phyloP scores from a whole-genome alignment of 495 filamentous ascomycete species.

The Cairneyella variabilis region DNA sequence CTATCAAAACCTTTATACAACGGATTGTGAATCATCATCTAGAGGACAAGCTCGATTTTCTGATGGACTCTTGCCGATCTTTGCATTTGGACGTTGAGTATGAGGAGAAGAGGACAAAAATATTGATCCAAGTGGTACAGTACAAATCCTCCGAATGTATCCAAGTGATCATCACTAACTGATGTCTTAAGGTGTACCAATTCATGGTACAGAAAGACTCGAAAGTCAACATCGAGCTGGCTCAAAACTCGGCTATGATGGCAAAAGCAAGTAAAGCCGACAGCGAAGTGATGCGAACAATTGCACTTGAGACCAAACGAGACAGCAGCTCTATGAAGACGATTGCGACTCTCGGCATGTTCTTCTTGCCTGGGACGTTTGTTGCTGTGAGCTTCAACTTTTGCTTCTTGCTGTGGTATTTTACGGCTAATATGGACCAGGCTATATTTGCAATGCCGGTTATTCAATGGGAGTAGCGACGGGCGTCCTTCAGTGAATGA shows the following conservation, averaged over 20 bases:
- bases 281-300: conserved; percentile 19
- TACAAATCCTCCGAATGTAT: too few relatives aligned
- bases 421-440: not conserved
- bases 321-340: conserved; percentile 52
- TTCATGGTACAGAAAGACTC: conserved; percentile 16
- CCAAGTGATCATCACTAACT: not conserved
- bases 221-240: conserved; percentile 4
- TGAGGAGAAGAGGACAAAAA: conserved; percentile 4
- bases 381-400: conserved; percentile 31
- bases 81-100: not conserved
- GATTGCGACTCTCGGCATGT: conserved; percentile 47
- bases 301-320: conserved; percentile 47
- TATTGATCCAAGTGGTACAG: conserved; percentile 7
- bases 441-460: conserved; percentile 12
- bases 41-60: not conserved
- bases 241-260: conserved; percentile 1
- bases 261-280: conserved; percentile 14
- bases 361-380: conserved; percentile 49
- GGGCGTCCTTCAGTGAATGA: not conserved
- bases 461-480: not conserved
- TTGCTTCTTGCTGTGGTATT: not conserved
- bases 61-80: not conserved
- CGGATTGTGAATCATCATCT: too few relatives aligned
- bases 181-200: conserved; percentile 7
- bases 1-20: not conserved